phyloP scores from a whole-genome alignment of 495 filamentous ascomycete genomes.

The Podospora appendiculata region DNA sequence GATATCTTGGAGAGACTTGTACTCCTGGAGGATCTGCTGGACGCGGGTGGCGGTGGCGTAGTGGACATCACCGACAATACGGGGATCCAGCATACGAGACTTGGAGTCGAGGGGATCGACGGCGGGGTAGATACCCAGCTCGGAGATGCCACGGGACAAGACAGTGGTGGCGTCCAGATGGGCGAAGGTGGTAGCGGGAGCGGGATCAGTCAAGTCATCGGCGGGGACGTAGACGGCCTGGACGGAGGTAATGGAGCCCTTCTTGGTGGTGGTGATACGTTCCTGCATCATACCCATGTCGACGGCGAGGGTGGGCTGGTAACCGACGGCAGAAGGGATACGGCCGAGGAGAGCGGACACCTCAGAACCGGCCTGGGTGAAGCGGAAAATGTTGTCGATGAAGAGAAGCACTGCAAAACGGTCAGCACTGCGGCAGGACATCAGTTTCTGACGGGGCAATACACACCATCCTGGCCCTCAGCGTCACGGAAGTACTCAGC shows the following conservation, averaged over 20 bases:
- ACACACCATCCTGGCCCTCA: slow-evolving; percentile 86
- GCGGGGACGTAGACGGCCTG: slow-evolving; percentile 99
- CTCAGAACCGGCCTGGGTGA: slow-evolving; percentile 99
- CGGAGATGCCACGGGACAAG: slow-evolving; percentile 99
- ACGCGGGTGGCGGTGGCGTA: slow-evolving; percentile 90
- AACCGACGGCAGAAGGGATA: slow-evolving; percentile 99
- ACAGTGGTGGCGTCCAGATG: slow-evolving; percentile 99
- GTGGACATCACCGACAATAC: slow-evolving; percentile 96
- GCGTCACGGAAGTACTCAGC: slow-evolving; percentile 97
- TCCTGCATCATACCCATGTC: slow-evolving; percentile 99
- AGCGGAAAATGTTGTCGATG: slow-evolving; percentile 99
- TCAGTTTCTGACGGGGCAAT: not conserved
- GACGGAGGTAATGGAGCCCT: slow-evolving; percentile 99
- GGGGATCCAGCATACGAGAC: slow-evolving; percentile 98
- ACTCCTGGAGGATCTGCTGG: slow-evolving; percentile 99
- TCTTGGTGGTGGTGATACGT: slow-evolving; percentile 98
- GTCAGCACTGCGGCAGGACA: slow-evolving; percentile 3
- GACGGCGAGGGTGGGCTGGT: slow-evolving; percentile 98
- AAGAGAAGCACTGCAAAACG: slow-evolving; percentile 71
- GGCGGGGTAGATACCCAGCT: slow-evolving; percentile 99
- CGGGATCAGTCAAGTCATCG: slow-evolving; percentile 99
- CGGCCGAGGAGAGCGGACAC: slow-evolving; percentile 98
- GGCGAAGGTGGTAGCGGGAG: slow-evolving; percentile 98
- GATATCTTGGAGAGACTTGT: slow-evolving; percentile 99
- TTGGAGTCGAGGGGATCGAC: slow-evolving; percentile 99